phyloP scores from a whole-genome alignment of 1,284 basidiomycete species.

The Somion occarium region DNA sequence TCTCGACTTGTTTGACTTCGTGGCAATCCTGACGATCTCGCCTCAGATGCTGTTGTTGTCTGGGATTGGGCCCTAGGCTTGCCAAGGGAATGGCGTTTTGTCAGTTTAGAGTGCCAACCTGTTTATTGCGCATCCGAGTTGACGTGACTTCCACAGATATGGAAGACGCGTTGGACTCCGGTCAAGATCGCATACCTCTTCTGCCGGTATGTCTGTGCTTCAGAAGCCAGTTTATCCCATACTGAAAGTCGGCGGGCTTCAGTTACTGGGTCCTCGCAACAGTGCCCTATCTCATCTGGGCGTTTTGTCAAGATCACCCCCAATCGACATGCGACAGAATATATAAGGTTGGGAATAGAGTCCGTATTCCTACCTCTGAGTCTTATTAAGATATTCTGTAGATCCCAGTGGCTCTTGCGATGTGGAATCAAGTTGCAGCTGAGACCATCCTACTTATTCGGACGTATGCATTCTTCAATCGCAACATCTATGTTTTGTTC shows the following conservation, averaged over 20 bases:
- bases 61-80: slow-evolving; percentile 81
- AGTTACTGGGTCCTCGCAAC: slow-evolving; percentile 78
- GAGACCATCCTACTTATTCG: slow-evolving; percentile 76
- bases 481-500: slow-evolving; percentile 59
- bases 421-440: slow-evolving; percentile 82
- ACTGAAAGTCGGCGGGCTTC: too few species aligned
- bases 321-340: slow-evolving; percentile 57
- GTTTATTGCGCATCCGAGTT: not conserved
- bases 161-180: slow-evolving; percentile 77
- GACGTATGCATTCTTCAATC: slow-evolving; percentile 80
- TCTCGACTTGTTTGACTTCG: slow-evolving; percentile 10
- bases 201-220: slow-evolving; percentile 53
- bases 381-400: slow-evolving; percentile 21
- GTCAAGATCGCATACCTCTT: slow-evolving; percentile 76
- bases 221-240: slow-evolving; percentile 11
- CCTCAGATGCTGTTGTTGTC: slow-evolving; percentile 65
- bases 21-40: slow-evolving; percentile 19
- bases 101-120: slow-evolving; percentile 29
- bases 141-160: slow-evolving; percentile 45
- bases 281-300: slow-evolving; percentile 69
- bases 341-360: slow-evolving; percentile 44
- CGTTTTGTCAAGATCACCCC: slow-evolving; percentile 64
- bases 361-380: slow-evolving; percentile 8
- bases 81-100: slow-evolving; percentile 69
- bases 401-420: slow-evolving; percentile 72